phyloP scores from a whole-genome alignment of 495 filamentous ascomycete genomes.

The Cairneyella variabilis region DNA sequence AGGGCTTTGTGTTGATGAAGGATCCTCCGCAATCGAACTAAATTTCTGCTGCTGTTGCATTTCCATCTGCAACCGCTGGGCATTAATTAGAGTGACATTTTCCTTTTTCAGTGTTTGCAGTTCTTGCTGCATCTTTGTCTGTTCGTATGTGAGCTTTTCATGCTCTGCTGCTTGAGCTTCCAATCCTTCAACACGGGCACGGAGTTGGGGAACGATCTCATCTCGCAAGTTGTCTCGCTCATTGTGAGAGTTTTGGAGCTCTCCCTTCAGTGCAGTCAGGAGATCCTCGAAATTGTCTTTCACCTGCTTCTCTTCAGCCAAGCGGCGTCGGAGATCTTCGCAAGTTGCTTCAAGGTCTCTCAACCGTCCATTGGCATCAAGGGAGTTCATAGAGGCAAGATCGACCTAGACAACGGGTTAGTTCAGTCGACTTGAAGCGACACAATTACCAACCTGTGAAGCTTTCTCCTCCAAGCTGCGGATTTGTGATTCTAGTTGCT shows the following conservation, averaged over 20 bases:
- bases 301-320: constrained; percentile 79
- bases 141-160: constrained; percentile 68
- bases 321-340: constrained; percentile 74
- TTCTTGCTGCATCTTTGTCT: constrained; percentile 76
- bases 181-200: constrained; percentile 70
- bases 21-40: constrained; percentile 62
- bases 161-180: constrained; percentile 64
- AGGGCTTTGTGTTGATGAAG: constrained; percentile 17
- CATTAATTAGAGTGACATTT: constrained; percentile 36
- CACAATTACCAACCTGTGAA: constrained; percentile 43
- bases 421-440: background rate
- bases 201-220: constrained; percentile 72
- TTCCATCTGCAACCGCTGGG: constrained; percentile 48
- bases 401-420: constrained; percentile 29
- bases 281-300: constrained; percentile 95
- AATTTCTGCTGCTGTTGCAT: constrained; percentile 46
- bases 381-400: constrained; percentile 38
- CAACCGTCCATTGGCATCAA: constrained; percentile 50
- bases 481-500: constrained; percentile 75
- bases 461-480: constrained; percentile 74
- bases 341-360: constrained; percentile 75
- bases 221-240: constrained; percentile 91
- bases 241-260: constrained; percentile 76
- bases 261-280: constrained; percentile 73
- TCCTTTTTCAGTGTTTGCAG: constrained; percentile 58